Evolutionary conservation across 169 alveolate species (phyloP).

Genomic region (Besnoitia besnoiti): DNA sequence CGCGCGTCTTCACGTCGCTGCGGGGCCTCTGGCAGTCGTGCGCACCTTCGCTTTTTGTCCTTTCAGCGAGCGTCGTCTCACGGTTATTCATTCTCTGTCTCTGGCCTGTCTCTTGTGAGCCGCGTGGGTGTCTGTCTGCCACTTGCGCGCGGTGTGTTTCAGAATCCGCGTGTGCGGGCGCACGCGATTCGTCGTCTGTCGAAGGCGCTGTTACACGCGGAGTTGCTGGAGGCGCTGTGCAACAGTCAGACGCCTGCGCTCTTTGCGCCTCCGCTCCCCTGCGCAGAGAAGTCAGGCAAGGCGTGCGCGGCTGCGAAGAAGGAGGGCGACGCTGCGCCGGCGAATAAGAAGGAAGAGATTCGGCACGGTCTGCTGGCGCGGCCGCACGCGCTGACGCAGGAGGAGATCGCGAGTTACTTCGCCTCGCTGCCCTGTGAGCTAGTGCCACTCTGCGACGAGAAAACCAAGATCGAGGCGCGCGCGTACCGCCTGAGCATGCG

Average conservation of each 20-base stretch:
- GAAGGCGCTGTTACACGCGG: slow-evolving; percentile 36
- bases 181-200: slow-evolving; percentile 34
- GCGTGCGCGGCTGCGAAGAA: neutral
- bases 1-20: too few species aligned
- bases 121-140: neutral
- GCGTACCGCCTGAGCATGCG: slow-evolving; percentile 19
- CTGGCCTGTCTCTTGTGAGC: too few species aligned
- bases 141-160: neutral
- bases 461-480: slow-evolving; percentile 33
- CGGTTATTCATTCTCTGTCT: neutral
- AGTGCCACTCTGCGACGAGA: slow-evolving; percentile 32
- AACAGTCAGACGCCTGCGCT: neutral
- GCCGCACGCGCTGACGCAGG: slow-evolving; percentile 3
- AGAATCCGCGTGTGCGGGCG: slow-evolving; percentile 31
- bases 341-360: neutral
- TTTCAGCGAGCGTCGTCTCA: neutral
- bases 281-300: neutral
- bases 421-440: neutral
- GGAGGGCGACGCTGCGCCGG: neutral
- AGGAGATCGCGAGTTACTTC: neutral
- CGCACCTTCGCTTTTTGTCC: neutral
- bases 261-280: neutral
- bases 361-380: neutral
- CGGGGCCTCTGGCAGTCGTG: too few species aligned
- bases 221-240: slow-evolving; percentile 30